These are phyloP conservation scores for Prunus fruticosa DNA, from an alignment of 306 rosid genomes.

Conservation along the genomic window DNA sequence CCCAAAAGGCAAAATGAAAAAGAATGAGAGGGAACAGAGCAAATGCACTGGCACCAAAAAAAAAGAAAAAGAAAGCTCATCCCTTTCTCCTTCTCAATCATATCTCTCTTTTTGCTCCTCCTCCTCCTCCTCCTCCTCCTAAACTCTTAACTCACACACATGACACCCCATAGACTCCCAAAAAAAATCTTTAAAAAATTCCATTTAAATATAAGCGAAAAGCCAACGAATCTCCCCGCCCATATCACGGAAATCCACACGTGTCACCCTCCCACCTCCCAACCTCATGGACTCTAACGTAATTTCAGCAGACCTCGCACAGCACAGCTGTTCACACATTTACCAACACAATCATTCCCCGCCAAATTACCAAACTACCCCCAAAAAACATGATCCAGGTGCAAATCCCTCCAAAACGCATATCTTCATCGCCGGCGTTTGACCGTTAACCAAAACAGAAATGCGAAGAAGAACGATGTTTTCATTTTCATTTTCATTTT, in stretches of 20 bases:
- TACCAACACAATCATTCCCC: slow-evolving; percentile 21
- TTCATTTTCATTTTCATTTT: not conserved
- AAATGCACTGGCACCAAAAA: slow-evolving; percentile 25
- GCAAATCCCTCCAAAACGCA: not conserved
- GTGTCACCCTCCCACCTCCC: slow-evolving; percentile 2
- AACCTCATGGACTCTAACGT: not conserved
- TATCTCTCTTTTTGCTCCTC: not conserved
- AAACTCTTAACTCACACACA: not conserved
- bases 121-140: no score
- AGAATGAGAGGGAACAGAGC: slow-evolving; percentile 4
- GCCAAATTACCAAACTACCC: not conserved
- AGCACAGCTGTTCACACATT: slow-evolving; percentile 37
- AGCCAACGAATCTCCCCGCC: not conserved
- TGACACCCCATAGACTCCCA: not conserved
- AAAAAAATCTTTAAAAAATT: not conserved
- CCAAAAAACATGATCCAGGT: not conserved
- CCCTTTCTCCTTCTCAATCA: slow-evolving; percentile 1
- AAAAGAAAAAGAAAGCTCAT: not conserved
- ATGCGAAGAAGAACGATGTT: not conserved
- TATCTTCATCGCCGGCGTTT: slow-evolving; percentile 24
- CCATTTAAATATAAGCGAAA: not conserved
- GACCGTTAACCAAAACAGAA: slow-evolving; percentile 27
- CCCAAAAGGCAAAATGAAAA: slow-evolving; percentile 4
- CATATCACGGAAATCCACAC: not conserved
- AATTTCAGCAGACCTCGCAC: not conserved